Evolutionary conservation across 2,329 filamentous ascomycete genomes (phyloP).

Genomic region (Neocatenulostroma microsporum): DNA sequence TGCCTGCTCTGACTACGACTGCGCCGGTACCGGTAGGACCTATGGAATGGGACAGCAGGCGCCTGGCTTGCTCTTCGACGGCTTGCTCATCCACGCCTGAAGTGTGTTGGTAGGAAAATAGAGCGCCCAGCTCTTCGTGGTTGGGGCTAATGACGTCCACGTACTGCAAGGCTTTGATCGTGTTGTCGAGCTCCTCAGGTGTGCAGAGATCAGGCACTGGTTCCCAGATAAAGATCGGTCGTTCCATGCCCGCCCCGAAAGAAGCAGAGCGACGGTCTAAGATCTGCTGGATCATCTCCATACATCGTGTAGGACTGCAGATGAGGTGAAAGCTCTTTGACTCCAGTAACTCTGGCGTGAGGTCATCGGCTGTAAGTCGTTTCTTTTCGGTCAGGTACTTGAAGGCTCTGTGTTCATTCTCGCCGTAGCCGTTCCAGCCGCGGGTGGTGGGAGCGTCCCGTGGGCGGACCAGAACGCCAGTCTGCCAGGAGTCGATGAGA

Average conservation of each 20-base stretch:
- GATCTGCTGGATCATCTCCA: slow-evolving; percentile 67
- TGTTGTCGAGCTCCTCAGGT: slow-evolving; percentile 52
- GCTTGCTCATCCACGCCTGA: slow-evolving; percentile 31
- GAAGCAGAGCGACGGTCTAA: slow-evolving; percentile 41
- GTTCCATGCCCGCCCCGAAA: slow-evolving; percentile 16
- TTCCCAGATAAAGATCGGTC: slow-evolving; percentile 81
- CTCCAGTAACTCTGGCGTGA: slow-evolving; percentile 58
- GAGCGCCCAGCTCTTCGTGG: slow-evolving; percentile 75
- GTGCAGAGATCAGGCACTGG: slow-evolving; percentile 84
- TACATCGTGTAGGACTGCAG: slow-evolving; percentile 69
- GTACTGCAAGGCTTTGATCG: slow-evolving; percentile 44
- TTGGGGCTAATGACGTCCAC: slow-evolving; percentile 68
- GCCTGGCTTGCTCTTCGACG: slow-evolving; percentile 33
- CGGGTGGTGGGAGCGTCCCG: slow-evolving; percentile 68
- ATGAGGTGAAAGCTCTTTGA: slow-evolving; percentile 81
- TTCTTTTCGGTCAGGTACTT: slow-evolving; percentile 81
- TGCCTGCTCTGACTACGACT: slow-evolving; percentile 63
- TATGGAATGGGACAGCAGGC: slow-evolving; percentile 24
- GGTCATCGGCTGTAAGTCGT: slow-evolving; percentile 64
- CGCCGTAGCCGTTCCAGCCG: slow-evolving; percentile 85
- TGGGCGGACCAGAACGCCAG: slow-evolving; percentile 61
- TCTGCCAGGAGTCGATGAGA: slow-evolving; percentile 66
- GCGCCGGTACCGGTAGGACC: slow-evolving; percentile 35
- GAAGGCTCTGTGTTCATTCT: slow-evolving; percentile 52
- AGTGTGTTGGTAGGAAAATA: slow-evolving; percentile 53